These are phyloP conservation scores for Magnaporthales sp. DNA, from an alignment of 2,329 filamentous ascomycete species.

Conservation along the genomic window DNA sequence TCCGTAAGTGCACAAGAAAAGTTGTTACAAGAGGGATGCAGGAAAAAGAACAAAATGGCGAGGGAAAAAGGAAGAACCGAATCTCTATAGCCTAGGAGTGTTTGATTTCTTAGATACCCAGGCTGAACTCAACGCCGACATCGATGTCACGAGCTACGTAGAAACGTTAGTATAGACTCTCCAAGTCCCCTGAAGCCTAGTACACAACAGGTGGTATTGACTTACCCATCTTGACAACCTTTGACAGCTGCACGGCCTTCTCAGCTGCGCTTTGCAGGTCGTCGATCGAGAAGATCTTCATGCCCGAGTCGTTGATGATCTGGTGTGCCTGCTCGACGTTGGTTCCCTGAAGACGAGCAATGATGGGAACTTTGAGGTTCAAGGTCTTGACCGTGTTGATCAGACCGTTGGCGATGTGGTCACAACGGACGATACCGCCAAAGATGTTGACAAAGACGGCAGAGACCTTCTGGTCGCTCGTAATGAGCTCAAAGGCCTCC, in stretches of 20 bases:
- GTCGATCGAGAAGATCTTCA: conserved; percentile 99
- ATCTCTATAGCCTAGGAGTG: conserved; percentile 8
- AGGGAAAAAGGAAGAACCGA: conserved; percentile 4
- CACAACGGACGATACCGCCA: conserved; percentile 95
- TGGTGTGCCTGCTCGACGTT: conserved; percentile 95
- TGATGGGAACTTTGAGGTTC: conserved; percentile 93
- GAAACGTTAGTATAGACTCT: not conserved
- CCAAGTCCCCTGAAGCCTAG: not conserved
- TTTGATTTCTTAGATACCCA: conserved; percentile 66
- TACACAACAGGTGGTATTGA: conserved; percentile 13
- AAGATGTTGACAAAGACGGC: conserved; percentile 99
- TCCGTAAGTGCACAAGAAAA: not conserved
- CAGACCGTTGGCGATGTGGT: conserved; percentile 91
- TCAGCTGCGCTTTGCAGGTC: conserved; percentile 95
- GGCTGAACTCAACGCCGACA: conserved; percentile 88
- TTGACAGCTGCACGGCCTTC: conserved; percentile 97
- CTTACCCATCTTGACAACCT: conserved; percentile 96
- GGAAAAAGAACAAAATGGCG: not conserved
- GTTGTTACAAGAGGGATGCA: not conserved
- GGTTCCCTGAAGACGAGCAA: conserved; percentile 94
- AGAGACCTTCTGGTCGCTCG: conserved; percentile 93
- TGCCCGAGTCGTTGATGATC: conserved; percentile 88
- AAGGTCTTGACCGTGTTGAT: conserved; percentile 92
- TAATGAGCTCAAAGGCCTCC: conserved; percentile 97
- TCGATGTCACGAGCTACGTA: conserved; percentile 79